Percentiles rank a stretch among this genome's conserved stretches.
Evolutionary conservation across 2,329 filamentous ascomycete species (phyloP).

Genomic region (Chrysosporium queenslandicum): DNA sequence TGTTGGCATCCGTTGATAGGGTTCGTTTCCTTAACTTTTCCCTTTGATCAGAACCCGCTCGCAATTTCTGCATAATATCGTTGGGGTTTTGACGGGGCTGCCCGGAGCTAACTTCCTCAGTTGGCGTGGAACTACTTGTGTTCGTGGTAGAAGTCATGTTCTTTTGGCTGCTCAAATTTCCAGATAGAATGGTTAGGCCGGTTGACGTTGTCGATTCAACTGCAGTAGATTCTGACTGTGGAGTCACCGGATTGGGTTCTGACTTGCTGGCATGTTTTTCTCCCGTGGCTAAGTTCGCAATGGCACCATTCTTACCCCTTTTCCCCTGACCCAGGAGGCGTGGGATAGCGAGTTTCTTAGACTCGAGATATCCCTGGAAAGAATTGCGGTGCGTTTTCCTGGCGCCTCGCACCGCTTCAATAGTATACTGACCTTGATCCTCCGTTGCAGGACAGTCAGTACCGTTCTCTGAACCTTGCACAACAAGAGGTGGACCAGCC

Average conservation of each 20-base stretch:
- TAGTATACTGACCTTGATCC: not conserved
- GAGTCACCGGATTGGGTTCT: not conserved
- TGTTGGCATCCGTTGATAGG: not conserved
- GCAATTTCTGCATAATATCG: slow-evolving; percentile 13
- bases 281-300: not conserved
- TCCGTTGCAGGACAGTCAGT: not conserved
- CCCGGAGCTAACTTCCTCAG: not conserved
- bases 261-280: not conserved
- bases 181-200: not conserved
- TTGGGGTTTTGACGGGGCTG: slow-evolving; percentile 9
- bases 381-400: slow-evolving; percentile 3
- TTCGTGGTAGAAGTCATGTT: not conserved
- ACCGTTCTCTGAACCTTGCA: slow-evolving; percentile 1
- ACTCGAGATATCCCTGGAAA: slow-evolving; percentile 5
- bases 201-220: not conserved
- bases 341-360: slow-evolving; percentile 10
- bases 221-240: not conserved
- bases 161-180: not conserved
- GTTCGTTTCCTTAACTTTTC: slow-evolving; percentile 7
- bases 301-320: slow-evolving; percentile 8
- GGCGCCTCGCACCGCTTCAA: not conserved
- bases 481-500: slow-evolving; percentile 20
- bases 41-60: slow-evolving; percentile 2
- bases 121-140: not conserved
- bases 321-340: slow-evolving; percentile 12